phyloP scores from a whole-genome alignment of 129 eudicot species.

The Flaveria trinervia region DNA sequence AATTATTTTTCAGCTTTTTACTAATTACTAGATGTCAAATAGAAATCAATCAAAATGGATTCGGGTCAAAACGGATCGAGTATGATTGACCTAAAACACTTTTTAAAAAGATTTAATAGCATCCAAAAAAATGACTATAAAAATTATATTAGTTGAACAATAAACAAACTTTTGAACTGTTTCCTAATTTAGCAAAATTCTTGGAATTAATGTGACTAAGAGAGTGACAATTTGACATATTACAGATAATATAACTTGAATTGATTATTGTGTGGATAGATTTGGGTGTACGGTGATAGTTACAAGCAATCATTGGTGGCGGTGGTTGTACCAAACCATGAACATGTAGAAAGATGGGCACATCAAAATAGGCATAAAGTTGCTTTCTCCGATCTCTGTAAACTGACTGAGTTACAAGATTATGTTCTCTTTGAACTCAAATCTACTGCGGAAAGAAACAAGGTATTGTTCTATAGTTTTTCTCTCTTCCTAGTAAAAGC shows the following conservation, averaged over 20 bases:
- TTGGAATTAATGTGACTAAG: too few relatives aligned
- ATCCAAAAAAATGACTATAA: too few relatives aligned
- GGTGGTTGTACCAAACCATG: conserved; percentile 77
- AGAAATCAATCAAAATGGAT: too few relatives aligned
- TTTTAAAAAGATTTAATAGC: not conserved
- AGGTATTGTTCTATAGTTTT: conserved; percentile 38
- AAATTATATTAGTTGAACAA: not conserved
- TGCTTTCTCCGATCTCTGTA: conserved; percentile 47
- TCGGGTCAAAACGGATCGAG: not conserved
- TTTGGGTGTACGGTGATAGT: conserved; percentile 92
- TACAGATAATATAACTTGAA: not conserved
- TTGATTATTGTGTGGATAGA: conserved; percentile 35
- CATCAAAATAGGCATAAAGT: conserved; percentile 48
- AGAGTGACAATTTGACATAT: too few relatives aligned
- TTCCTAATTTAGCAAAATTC: not conserved
- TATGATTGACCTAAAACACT: not conserved
- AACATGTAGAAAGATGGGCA: conserved; percentile 68
- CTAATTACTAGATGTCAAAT: not conserved
- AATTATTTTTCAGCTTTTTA: conserved; percentile 27
- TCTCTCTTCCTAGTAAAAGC: not conserved
- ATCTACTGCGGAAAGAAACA: conserved; percentile 78
- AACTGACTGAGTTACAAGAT: conserved; percentile 51
- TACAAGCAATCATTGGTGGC: conserved; percentile 86
- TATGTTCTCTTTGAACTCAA: conserved; percentile 64
- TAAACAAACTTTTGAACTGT: not conserved